phyloP scores from a whole-genome alignment of 257 asterid genomes.

The Dorcoceras hygrometricum region DNA sequence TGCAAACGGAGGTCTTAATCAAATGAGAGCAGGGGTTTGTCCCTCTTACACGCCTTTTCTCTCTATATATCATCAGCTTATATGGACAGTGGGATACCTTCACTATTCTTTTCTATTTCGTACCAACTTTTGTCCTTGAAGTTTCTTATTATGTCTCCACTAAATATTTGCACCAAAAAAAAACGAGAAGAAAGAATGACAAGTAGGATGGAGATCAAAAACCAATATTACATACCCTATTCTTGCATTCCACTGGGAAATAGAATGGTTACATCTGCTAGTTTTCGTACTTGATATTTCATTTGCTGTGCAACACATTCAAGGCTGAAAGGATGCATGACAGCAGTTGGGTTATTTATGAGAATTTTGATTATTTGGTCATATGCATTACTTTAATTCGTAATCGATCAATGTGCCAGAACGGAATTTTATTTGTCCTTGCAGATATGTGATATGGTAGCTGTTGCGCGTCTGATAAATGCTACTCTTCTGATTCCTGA shows the following conservation, averaged over 20 bases:
- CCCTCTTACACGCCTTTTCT: conserved; percentile 18
- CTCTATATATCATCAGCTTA: conserved; percentile 7
- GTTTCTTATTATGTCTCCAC: conserved; percentile 1
- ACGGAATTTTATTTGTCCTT: conserved; percentile 21
- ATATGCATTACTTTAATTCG: background rate
- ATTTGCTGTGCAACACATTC: background rate
- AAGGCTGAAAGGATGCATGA: background rate
- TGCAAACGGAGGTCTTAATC: conserved; percentile 97
- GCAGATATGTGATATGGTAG: conserved; percentile 99
- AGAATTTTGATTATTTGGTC: conserved; percentile 10
- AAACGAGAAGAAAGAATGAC: background rate
- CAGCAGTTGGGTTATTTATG: background rate
- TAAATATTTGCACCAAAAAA: background rate
- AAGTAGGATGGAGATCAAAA: background rate
- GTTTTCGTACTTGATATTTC: background rate
- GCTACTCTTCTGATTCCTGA: conserved; percentile 98
- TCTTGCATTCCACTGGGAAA: background rate
- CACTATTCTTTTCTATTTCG: conserved; percentile 4
- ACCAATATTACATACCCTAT: background rate
- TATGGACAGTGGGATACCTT: background rate
- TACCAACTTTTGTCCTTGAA: conserved; percentile 1
- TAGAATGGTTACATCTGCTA: too few relatives aligned
- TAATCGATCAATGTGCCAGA: conserved; percentile 10
- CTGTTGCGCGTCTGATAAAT: conserved; percentile 87
- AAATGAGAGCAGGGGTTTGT: conserved; percentile 96